phyloP scores from a whole-genome alignment of 116 monocot genomes.

The Papilionanthe hybrid region DNA sequence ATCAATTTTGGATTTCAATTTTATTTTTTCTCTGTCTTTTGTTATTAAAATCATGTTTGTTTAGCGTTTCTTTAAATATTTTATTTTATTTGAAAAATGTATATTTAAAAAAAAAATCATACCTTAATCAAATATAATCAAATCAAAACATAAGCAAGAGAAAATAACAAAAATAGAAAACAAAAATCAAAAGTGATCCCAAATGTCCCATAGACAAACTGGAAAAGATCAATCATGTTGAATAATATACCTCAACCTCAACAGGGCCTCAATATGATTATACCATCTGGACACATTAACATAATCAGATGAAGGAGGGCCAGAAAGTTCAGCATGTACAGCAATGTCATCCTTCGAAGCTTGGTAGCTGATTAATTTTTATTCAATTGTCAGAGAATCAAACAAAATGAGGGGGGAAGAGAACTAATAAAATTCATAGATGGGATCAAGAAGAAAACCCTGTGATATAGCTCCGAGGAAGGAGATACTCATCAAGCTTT shows the following conservation, averaged over 20 bases:
- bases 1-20: no score
- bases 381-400: background rate
- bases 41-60: no score
- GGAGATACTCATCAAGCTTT: slow-evolving; percentile 26
- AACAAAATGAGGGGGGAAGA: background rate
- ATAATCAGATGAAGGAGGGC: slow-evolving; percentile 37
- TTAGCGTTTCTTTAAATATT: no score
- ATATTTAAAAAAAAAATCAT: no score
- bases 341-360: slow-evolving; percentile 78
- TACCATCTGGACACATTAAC: slow-evolving; percentile 71
- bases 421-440: background rate
- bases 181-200: no score
- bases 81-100: no score
- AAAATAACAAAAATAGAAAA: no score
- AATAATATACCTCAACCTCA: slow-evolving; percentile 42
- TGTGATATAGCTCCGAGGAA: slow-evolving; percentile 21
- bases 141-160: no score
- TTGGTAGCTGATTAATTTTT: slow-evolving; percentile 45
- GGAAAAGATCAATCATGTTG: background rate
- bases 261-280: slow-evolving; percentile 67
- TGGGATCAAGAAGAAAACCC: slow-evolving; percentile 13
- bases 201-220: background rate
- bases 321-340: slow-evolving; percentile 33
- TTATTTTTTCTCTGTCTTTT: no score
- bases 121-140: no score